Base-by-base conservation (phyloP, 2,329 filamentous ascomycete species). In the Fusarium sp. region DNA sequence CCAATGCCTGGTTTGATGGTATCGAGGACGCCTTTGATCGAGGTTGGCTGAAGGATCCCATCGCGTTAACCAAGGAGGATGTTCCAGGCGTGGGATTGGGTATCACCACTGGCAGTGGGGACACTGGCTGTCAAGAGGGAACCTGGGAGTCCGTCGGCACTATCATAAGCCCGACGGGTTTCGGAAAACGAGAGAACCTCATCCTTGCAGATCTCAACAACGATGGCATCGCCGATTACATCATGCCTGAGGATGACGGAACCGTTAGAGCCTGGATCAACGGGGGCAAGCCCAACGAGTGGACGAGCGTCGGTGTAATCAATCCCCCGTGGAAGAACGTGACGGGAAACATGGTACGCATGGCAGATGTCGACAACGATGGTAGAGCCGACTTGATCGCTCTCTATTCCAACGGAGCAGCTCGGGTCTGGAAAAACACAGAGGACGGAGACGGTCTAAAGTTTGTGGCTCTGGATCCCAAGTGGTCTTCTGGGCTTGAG, bases 301-400 rank as follows among this genome's bases (percentile, higher is more conserved):
- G 60, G 64, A 65, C 6, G 9, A 60, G 61, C 7, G 41, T 66
- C 8, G 55, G 64, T 2, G 16, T 52, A 1, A 16, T 66, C 10
- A 65, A 65, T 23, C 64, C 64, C 7, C 40, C 28, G 15, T 67
- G 65, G 65, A 27, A 36, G 6, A 48, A 40, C 1, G 5, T 67
- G n/a, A 62, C 46, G 2, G 61, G 65, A 8, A 23, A 67, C 10
- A 67, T 68, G 52, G 52, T 68, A 4, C 65, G 62, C 9, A 11
- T 68, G 3, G 65, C 65, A 4, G 65, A 66, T 31, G 62, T 68
- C 2, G 65, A 68, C 7, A 68, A 66, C n/a, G 65, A 66, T 36
- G 57, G 65, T 9, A 68, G 55, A 23, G 65, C 62, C 4, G 61
- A 67, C 9, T 4, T 65, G 0, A 63, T 68, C 3, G 68, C 15